These are phyloP conservation scores for Gynandropsis gynandra DNA, from an alignment of 345 rosid species.

Conservation along the genomic window DNA sequence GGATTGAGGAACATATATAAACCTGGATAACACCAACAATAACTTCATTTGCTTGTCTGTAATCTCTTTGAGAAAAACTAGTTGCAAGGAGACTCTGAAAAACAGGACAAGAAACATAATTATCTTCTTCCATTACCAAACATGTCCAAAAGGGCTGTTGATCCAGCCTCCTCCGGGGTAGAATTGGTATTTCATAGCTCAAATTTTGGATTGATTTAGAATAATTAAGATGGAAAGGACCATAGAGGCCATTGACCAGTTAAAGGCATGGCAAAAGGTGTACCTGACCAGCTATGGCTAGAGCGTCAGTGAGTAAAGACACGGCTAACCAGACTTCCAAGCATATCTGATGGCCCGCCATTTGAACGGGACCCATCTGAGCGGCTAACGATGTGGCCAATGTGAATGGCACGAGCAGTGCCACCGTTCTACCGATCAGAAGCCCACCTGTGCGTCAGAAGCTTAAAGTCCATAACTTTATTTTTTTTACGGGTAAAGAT, in stretches of 20 bases:
- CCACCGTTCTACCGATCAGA: conserved; percentile 81
- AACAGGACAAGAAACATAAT: not conserved
- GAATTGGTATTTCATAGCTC: too few species aligned
- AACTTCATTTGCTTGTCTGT: conserved; percentile 59
- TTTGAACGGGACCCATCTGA: conserved; percentile 69
- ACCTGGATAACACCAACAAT: conserved; percentile 62
- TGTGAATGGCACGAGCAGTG: conserved; percentile 71
- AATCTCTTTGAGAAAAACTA: conserved; percentile 63
- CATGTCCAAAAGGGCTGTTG: not conserved
- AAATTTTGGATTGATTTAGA: too few species aligned
- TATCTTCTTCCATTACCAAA: not conserved
- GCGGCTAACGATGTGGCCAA: conserved; percentile 87
- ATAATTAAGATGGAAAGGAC: too few species aligned
- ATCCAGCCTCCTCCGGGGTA: too few species aligned
- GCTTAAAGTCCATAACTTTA: conserved; percentile 4
- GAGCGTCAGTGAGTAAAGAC: conserved; percentile 86
- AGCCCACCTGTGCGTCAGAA: conserved; percentile 56
- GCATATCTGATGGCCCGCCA: conserved; percentile 97
- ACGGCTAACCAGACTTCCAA: conserved; percentile 85
- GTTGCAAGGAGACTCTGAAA: conserved; percentile 81
- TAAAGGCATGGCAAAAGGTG: not conserved
- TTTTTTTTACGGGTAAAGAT: too few species aligned
- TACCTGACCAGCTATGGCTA: conserved; percentile 97
- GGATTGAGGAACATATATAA: conserved; percentile 4
- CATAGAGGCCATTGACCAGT: too few species aligned